phyloP scores from a whole-genome alignment of 345 rosid species.

The Syzygium jambos region DNA sequence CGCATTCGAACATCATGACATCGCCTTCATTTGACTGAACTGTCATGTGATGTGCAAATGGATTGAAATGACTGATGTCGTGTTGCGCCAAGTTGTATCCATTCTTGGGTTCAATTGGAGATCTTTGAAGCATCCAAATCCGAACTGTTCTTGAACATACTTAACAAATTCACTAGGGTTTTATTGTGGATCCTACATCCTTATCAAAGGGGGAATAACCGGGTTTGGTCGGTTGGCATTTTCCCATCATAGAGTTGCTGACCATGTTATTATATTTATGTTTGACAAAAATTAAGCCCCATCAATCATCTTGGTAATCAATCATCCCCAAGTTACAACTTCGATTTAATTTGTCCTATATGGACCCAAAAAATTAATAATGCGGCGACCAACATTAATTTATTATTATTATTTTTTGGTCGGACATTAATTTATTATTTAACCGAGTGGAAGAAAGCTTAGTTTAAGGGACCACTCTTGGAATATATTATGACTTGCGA shows the following conservation, averaged over 20 bases:
- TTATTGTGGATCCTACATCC: background rate
- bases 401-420: background rate
- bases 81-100: background rate
- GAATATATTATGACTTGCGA: background rate
- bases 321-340: background rate
- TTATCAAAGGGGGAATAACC: background rate
- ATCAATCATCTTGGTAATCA: background rate
- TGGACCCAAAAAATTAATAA: background rate
- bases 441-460: background rate
- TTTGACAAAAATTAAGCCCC: background rate
- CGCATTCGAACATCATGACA: background rate
- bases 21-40: background rate
- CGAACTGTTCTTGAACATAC: background rate
- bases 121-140: background rate
- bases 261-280: background rate
- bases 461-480: background rate
- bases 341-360: background rate
- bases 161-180: background rate
- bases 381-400: background rate
- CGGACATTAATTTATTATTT: background rate
- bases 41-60: background rate
- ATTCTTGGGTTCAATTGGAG: background rate
- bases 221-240: conserved; percentile 5
- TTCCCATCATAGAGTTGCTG: background rate
- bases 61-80: background rate